Conservation (phyloP, 2,329 filamentous ascomycete species). For the Paracoccidioides lutzii region DNA sequence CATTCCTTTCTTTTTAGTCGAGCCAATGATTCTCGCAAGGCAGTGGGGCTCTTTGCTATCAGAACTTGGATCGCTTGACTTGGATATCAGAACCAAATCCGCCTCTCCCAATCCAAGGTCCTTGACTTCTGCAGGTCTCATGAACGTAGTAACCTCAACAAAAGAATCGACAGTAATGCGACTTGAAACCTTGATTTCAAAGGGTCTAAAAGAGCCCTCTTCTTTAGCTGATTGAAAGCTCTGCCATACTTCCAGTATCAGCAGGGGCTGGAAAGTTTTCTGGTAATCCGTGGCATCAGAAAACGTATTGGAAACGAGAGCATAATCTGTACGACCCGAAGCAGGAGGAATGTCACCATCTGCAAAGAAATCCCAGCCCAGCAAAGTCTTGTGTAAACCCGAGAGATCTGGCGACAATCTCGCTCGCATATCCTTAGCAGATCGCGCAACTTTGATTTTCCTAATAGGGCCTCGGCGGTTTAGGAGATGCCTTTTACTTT, state of each 20-base stretch:
- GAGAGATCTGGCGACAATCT: constrained; percentile 82
- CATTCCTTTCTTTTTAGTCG: constrained; percentile 65
- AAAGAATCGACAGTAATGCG: constrained; percentile 87
- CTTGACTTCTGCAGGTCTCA: constrained; percentile 57
- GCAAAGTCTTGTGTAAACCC: constrained; percentile 67
- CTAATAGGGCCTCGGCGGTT: constrained; percentile 62
- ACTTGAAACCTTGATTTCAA: constrained; percentile 77
- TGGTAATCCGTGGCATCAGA: constrained; percentile 66
- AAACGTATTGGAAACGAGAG: constrained; percentile 66
- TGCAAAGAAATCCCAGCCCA: constrained; percentile 93
- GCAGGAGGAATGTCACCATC: constrained; percentile 71
- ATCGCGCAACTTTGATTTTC: constrained; percentile 67
- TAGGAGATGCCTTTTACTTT: constrained; percentile 36
- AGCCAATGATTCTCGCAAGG: constrained; percentile 68
- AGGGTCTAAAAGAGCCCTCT: constrained; percentile 65
- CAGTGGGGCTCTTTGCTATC: constrained; percentile 60
- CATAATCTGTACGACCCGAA: constrained; percentile 56
- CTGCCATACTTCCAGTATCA: constrained; percentile 91
- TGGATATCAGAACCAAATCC: constrained; percentile 79
- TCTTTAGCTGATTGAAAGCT: constrained; percentile 82
- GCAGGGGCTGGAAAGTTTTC: constrained; percentile 74
- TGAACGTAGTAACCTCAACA: constrained; percentile 75
- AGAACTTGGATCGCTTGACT: constrained; percentile 54
- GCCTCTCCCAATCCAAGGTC: constrained; percentile 66
- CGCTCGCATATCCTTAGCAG: constrained; percentile 86